Percentiles rank a stretch among this genome's conserved stretches.
Conservation (phyloP, 768 basidiomycete genomes). For the Sistotremastrum suecicum region DNA sequence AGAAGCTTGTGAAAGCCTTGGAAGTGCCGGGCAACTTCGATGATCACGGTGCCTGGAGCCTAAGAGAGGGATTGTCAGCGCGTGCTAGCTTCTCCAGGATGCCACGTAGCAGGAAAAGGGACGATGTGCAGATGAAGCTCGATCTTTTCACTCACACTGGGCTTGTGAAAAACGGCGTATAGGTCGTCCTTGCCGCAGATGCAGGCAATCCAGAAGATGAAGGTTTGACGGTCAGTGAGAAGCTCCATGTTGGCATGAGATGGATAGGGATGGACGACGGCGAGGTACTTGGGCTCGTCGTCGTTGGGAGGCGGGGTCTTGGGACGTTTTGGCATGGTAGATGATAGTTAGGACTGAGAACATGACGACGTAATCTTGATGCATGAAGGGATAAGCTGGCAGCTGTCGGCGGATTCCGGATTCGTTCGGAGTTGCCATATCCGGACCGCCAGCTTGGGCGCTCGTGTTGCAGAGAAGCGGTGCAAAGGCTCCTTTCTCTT, state of each 20-base stretch:
- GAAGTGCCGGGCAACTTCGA: conserved; percentile 30
- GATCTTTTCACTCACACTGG: conserved; percentile 22
- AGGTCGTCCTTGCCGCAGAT: conserved; percentile 24
- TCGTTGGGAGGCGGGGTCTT: conserved; percentile 26
- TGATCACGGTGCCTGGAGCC: conserved; percentile 33
- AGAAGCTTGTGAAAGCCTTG: conserved; percentile 23
- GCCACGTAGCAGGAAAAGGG: background rate
- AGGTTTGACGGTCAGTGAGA: conserved; percentile 19
- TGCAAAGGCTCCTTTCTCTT: no score
- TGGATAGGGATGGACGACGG: conserved; percentile 35
- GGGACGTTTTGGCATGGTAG: conserved; percentile 28
- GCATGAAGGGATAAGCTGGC: no score
- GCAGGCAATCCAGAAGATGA: conserved; percentile 34
- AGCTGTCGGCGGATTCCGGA: no score
- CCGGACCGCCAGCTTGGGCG: no score
- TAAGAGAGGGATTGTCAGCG: conserved; percentile 4
- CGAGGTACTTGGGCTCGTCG: conserved; percentile 34
- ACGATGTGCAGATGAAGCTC: conserved; percentile 5
- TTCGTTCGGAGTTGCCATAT: no score
- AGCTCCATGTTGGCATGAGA: conserved; percentile 31
- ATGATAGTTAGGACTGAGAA: no score
- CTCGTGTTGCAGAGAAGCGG: no score
- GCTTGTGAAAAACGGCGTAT: conserved; percentile 32
- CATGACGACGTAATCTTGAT: no score
- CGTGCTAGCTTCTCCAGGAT: background rate